These are phyloP conservation scores for Spencermartinsiella europaea DNA, from an alignment of 805 yeast genomes.

Conservation along the genomic window DNA sequence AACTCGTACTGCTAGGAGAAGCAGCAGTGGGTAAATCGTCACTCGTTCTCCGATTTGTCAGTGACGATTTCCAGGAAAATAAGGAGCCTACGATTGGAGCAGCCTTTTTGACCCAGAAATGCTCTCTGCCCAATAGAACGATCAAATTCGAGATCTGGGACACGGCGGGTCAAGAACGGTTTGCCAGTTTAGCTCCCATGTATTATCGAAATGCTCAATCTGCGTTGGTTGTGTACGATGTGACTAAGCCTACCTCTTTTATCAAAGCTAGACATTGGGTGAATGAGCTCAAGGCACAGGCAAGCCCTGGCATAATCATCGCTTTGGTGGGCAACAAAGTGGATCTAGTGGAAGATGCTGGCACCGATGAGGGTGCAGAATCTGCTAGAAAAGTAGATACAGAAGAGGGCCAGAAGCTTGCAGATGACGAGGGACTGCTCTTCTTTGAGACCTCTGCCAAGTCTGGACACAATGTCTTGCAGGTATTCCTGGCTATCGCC, in stretches of 20 bases:
- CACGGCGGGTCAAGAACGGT: conserved; percentile 97
- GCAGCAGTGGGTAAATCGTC: conserved; percentile 98
- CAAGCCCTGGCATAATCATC: conserved; percentile 83
- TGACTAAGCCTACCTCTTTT: conserved; percentile 91
- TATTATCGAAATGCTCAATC: conserved; percentile 97
- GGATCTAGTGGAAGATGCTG: conserved; percentile 56
- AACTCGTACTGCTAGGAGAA: conserved; percentile 88
- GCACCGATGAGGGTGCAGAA: conserved; percentile 34
- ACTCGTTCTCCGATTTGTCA: conserved; percentile 83
- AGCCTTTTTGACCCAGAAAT: conserved; percentile 90
- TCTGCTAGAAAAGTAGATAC: conserved; percentile 68
- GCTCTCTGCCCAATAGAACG: conserved; percentile 77
- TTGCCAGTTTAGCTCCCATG: conserved; percentile 95
- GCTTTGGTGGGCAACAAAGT: conserved; percentile 92
- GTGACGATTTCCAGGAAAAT: conserved; percentile 93
- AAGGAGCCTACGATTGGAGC: conserved; percentile 99
- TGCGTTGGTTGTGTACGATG: conserved; percentile 91
- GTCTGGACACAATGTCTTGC: conserved; percentile 81
- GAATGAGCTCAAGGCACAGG: conserved; percentile 91
- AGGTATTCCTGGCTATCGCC: conserved; percentile 87
- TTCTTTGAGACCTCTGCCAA: conserved; percentile 68
- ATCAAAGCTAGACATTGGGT: conserved; percentile 98
- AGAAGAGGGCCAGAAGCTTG: conserved; percentile 82
- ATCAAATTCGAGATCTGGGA: conserved; percentile 74
- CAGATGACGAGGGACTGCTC: conserved; percentile 84